Conservation (phyloP, 495 filamentous ascomycete species). For the Aspergillus ostianus region DNA sequence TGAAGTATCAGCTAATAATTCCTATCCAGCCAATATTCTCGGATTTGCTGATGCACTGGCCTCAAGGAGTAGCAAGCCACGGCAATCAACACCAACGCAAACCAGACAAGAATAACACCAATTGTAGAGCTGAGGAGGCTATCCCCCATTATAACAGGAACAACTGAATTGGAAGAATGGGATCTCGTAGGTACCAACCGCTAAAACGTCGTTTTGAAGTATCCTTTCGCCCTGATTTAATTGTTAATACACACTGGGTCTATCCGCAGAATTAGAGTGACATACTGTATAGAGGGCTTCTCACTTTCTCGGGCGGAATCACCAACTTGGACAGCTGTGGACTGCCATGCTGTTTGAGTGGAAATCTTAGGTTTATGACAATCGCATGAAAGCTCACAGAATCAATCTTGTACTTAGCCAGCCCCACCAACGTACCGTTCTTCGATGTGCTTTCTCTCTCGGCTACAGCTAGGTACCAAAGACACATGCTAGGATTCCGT, state of each 20-base stretch:
- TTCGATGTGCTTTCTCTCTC: conserved; percentile 1
- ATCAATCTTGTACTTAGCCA: neutral
- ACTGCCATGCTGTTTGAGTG: neutral
- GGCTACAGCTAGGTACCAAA: neutral
- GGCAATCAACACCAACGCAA: conserved; percentile 1
- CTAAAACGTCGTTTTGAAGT: neutral
- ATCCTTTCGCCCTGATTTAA: conserved; percentile 4
- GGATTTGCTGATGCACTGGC: conserved; percentile 1
- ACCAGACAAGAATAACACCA: neutral
- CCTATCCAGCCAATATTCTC: conserved; percentile 2
- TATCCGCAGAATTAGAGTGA: neutral
- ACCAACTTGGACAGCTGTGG: conserved; percentile 2
- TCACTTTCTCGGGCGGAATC: conserved; percentile 2
- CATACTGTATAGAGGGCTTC: neutral
- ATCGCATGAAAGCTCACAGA: neutral
- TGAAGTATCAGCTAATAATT: conserved; percentile 4
- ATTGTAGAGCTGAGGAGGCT: conserved; percentile 1
- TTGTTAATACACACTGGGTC: conserved; percentile 2
- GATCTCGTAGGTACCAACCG: conserved; percentile 2
- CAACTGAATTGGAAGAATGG: neutral
- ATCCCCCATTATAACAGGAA: conserved; percentile 1
- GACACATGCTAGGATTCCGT: neutral
- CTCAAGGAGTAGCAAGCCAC: conserved; percentile 4
- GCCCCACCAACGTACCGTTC: too few relatives aligned
- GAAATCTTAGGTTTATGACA: conserved; percentile 3